Conservation (phyloP, 2,329 filamentous ascomycete species). For the Penicillium verrucosum region DNA sequence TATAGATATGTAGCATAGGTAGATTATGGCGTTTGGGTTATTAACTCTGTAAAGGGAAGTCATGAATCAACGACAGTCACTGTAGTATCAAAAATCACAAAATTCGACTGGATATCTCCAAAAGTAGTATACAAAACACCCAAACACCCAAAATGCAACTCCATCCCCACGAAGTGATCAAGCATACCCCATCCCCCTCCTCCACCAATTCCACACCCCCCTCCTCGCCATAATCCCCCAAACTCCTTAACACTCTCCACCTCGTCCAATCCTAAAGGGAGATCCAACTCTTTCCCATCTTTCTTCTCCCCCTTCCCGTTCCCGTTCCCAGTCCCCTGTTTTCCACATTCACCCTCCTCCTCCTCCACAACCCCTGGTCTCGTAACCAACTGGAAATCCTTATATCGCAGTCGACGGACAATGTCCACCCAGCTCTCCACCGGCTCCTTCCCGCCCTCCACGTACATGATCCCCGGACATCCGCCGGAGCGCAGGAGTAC, state of each 20-base stretch:
- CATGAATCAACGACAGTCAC: neutral
- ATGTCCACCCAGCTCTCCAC: slow-evolving; percentile 63
- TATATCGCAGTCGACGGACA: slow-evolving; percentile 66
- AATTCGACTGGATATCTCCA: neutral
- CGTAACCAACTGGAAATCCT: slow-evolving; percentile 65
- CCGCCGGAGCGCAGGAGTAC: slow-evolving; percentile 66
- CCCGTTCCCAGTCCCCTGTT: neutral
- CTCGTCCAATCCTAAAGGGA: slow-evolving; percentile 50
- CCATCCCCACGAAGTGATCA: neutral
- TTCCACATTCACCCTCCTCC: slow-evolving; percentile 13
- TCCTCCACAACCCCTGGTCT: slow-evolving; percentile 46
- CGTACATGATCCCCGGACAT: slow-evolving; percentile 75
- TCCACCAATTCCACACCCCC: slow-evolving; percentile 65
- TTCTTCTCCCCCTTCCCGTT: neutral
- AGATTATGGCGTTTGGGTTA: slow-evolving; percentile 2
- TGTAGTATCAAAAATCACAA: neutral
- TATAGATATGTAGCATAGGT: neutral
- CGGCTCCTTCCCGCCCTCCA: slow-evolving; percentile 55
- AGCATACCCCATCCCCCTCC: slow-evolving; percentile 59
- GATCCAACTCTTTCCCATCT: neutral
- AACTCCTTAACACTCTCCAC: slow-evolving; percentile 64
- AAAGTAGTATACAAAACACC: neutral
- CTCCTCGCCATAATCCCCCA: slow-evolving; percentile 58
- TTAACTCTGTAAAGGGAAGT: neutral
- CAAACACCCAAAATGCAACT: neutral